Base-by-base conservation (phyloP, 352 stramenopile genomes). In the Globisporangium uncinulatum region DNA sequence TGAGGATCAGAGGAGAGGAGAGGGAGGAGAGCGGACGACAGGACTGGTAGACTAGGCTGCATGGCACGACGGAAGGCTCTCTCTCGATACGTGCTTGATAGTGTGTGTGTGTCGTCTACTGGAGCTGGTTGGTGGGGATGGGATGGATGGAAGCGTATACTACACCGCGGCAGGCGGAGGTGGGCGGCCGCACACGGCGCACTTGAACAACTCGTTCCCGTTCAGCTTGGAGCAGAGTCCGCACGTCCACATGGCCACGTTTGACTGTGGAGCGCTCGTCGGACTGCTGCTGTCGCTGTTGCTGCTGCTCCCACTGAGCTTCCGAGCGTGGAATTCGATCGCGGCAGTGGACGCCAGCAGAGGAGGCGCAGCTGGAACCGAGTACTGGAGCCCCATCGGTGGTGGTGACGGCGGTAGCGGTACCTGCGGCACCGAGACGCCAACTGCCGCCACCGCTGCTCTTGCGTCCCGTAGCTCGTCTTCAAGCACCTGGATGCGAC, bases 221-320 rank as follows among this genome's bases (percentile, higher is more conserved):
- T 94, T 94, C 11, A 70, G 62, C 57, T 91, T 94, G 29, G 79
- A 76, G 66, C 83, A 94, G 49, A 94, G 70, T 20, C 58, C 67
- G 43, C 83, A 94, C n/a, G 71, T 71, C 83, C 83, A 94, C 17
- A 63, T 67, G 4, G 43, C 39, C 17, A 34, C 10, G 8, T 21
- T 39, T 0, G 37, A 32, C 21, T 21, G 14, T 44, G 17, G 7
- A 29, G 4, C 21, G 45, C 6, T 34, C 14, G 19, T 17, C 24
- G 3, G 37, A 17, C 24, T 52, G 47, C 11, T 19, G 47, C 47
- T 52, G 47, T 14, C 39, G 20, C 10, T 56, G 29, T 6, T 56
- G 6, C 24, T 56, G 21, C 48, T 51, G 49, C 5, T 50, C 14
- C 21, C 37, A 20, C 36, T 49, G 14, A 19, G 21, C 15, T 24